Evolutionary conservation across 75 land plant species (phyloP), one percentile per base, ranked within the genome.

Genomic region (Pinus tabuliformis): DNA sequence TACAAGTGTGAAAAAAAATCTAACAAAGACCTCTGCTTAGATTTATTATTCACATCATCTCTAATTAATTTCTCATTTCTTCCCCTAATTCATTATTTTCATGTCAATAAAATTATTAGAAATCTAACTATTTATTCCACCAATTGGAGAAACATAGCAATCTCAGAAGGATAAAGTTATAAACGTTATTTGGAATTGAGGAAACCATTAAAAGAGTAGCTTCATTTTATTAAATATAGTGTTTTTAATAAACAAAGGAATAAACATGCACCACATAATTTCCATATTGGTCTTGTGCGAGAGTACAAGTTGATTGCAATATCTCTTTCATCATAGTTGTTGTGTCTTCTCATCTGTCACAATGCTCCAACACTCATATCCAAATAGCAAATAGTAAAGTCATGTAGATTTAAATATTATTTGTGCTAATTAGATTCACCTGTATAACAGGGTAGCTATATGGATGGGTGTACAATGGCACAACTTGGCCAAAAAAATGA

Each of bases 231-330:
- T 49, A 8, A 8, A 8, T 49, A 62, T 62, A 62, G 11, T 62
- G 14, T 9, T 62, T 18, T n/a, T n/a, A 22, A 62, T 62, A n/a
- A n/a, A 62, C 3, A 2, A 0, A 22, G 11, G 18, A 56, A 79
- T 42, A 58, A 37, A 94, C 99, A 98, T 97, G 99, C 1, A 84
- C 92, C 33, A 97, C 99, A 85, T 97, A 97, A 73, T 97, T 97
- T 28, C 99, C 99, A 81, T 97, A 97, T 79, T 97, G 99, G 73
- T 97, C 98, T 79, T 94, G 92, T 24, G 99, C 93, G 28, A 97
- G 93, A 76, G 30, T 73, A 78, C 80, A 92, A 68, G 88, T 87
- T 45, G 95, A 89, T 60, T 91, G 88, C 76, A 95, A 78, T 11
- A 97, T 91, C 83, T 97, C 98, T 65, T 97, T 93, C 80, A 94